Evolutionary conservation across 768 basidiomycete genomes (phyloP), one percentile per base, ranked within the genome.

Genomic region (Boletus reticuloceps): DNA sequence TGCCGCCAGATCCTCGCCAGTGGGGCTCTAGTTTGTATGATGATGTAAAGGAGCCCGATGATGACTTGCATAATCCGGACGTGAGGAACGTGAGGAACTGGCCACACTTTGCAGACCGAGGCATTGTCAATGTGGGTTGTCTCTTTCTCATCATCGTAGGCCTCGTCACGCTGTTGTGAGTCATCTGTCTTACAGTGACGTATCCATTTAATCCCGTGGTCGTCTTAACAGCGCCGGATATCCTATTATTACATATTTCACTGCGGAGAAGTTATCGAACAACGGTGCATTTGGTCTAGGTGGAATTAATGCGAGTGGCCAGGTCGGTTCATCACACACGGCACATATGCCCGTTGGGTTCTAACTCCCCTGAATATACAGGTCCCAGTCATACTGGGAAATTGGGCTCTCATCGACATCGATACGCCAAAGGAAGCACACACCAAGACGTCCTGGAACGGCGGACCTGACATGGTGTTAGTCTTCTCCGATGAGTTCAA

Each of bases 401-500:
- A 79, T 56, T 78, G 79, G 67, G 78, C 77, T 46, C 80, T 84
- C 52, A 80, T 84, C 65, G 85, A 85, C 65, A 50, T 77, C 31
- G 77, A 86, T 56, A 86, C 83, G 0, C 81, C 94, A 2, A 56
- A 76, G 52, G 76, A 79, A 0, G 87, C 75, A 11, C 77, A 82
- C 72, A 74, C 73, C 54, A 76, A 81, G 62, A 27, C 77, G 1
- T 83, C 85, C 6, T 77, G 83, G 62, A 74, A 75, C 36, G 86
- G 91, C 59, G 85, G 88, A 5, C 70, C 74, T 44, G 82, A 79
- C 32, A 65, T 67, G 66, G 60, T 71, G 43, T 75, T 92, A 25
- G 86, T 90, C 11, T 92, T 89, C 67, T 86, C 83, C 5, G 91
- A 93, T 70, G 91, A 93, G 66, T 92, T 93, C 67, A 85, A 92